phyloP scores from a whole-genome alignment of 495 filamentous ascomycete genomes.

The Aspergillus ostianus region DNA sequence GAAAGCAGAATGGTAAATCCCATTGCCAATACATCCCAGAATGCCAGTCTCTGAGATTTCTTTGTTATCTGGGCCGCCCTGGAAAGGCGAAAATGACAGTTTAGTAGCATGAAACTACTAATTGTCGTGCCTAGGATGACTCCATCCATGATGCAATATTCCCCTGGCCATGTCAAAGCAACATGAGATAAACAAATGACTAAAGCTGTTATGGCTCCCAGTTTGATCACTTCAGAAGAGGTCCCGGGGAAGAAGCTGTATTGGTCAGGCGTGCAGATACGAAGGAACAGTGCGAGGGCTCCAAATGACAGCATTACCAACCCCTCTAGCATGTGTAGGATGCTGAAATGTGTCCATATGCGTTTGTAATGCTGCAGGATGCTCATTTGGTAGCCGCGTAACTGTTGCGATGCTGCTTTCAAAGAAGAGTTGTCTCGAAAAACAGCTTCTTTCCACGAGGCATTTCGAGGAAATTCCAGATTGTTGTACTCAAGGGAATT shows the following conservation, averaged over 20 bases:
- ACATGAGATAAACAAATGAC: too few species aligned
- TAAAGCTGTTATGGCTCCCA: too few species aligned
- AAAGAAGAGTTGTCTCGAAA: not conserved
- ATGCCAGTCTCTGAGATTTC: not conserved
- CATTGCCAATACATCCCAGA: slow-evolving; percentile 81
- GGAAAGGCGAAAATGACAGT: too few species aligned
- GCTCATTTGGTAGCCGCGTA: slow-evolving; percentile 6
- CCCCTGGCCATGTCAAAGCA: too few species aligned
- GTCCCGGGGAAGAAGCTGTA: too few species aligned
- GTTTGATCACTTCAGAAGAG: too few species aligned
- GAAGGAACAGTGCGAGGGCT: not conserved
- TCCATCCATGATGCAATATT: too few species aligned
- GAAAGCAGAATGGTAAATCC: slow-evolving; percentile 77
- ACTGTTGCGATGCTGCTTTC: not conserved
- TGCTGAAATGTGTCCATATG: slow-evolving; percentile 6
- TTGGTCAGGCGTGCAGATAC: not conserved
- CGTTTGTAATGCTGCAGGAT: slow-evolving; percentile 4
- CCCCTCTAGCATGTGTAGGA: slow-evolving; percentile 6
- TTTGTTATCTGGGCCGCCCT: too few species aligned
- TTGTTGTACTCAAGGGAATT: slow-evolving; percentile 30
- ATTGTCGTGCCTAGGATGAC: too few species aligned
- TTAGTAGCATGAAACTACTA: too few species aligned
- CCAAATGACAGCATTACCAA: not conserved
- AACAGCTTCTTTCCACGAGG: slow-evolving; percentile 32
- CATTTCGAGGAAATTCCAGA: slow-evolving; percentile 54